Evolutionary conservation across 257 asterid genomes (phyloP).

Genomic region (Solanum microdontum): DNA sequence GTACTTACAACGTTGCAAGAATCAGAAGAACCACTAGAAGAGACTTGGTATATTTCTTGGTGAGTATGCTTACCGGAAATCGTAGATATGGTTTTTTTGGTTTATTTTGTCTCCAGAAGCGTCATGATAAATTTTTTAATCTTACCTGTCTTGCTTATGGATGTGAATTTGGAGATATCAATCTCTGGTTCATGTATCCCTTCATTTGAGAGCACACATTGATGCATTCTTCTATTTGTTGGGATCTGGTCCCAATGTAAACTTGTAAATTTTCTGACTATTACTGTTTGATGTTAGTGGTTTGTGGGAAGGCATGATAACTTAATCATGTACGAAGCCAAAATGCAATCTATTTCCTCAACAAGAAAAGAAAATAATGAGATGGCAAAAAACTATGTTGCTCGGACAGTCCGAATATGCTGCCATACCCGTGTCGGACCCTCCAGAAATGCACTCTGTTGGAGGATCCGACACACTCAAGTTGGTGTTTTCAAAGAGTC

Average conservation of each 20-base stretch:
- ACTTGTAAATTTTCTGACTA: background rate
- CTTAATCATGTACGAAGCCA: background rate
- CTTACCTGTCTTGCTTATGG: background rate
- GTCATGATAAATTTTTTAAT: background rate
- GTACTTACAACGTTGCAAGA: conserved; percentile 25
- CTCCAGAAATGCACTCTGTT: background rate
- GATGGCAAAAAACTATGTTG: background rate
- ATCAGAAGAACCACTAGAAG: conserved; percentile 29
- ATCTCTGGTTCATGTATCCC: background rate
- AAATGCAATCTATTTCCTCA: background rate
- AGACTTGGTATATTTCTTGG: conserved; percentile 33
- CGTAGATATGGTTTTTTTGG: background rate
- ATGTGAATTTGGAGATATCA: background rate
- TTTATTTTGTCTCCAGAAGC: background rate
- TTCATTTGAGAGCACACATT: background rate
- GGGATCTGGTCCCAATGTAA: background rate
- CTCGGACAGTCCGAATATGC: background rate
- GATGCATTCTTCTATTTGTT: background rate
- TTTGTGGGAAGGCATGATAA: background rate
- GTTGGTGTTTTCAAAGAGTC: background rate
- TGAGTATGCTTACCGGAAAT: conserved; percentile 30
- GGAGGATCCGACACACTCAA: background rate
- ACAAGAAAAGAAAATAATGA: background rate
- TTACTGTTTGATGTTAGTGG: background rate
- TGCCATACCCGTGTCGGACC: background rate